Percentiles rank a stretch among this genome's conserved stretches.
Evolutionary conservation across 2,329 filamentous ascomycete genomes (phyloP).

Genomic region (Chaetomium sp.): DNA sequence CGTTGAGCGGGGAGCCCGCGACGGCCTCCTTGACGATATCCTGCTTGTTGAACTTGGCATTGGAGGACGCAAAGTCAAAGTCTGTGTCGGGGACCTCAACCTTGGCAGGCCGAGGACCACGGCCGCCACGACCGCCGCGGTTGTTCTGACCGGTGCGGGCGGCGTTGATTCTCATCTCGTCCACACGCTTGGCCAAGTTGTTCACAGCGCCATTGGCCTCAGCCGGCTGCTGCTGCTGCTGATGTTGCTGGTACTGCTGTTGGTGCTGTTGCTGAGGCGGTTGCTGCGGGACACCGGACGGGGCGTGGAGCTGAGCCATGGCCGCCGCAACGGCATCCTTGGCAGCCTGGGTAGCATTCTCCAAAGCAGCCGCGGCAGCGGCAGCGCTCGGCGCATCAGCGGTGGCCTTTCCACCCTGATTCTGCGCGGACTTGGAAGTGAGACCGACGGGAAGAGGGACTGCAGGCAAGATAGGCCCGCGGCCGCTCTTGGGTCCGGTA

Average conservation of each 20-base stretch:
- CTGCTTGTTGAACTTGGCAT: slow-evolving; percentile 84
- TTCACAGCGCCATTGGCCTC: slow-evolving; percentile 48
- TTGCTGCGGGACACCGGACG: slow-evolving; percentile 26
- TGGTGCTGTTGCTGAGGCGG: slow-evolving; percentile 24
- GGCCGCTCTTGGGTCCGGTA: slow-evolving; percentile 40
- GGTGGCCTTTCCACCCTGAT: slow-evolving; percentile 30
- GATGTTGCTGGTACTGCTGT: too few relatives aligned
- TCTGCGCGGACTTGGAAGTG: slow-evolving; percentile 25
- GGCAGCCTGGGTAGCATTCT: slow-evolving; percentile 67
- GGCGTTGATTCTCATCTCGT: slow-evolving; percentile 67
- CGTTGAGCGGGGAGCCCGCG: slow-evolving; percentile 62
- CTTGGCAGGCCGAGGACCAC: slow-evolving; percentile 51
- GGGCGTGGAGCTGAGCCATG: slow-evolving; percentile 62
- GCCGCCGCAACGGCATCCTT: slow-evolving; percentile 74
- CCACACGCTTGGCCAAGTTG: slow-evolving; percentile 66
- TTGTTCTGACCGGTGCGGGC: slow-evolving; percentile 40
- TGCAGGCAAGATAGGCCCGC: slow-evolving; percentile 54
- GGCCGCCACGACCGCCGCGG: slow-evolving; percentile 39
- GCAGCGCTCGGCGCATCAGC: slow-evolving; percentile 33
- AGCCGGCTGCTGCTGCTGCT: slow-evolving; percentile 19
- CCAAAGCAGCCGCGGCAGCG: slow-evolving; percentile 39
- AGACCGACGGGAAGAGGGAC: slow-evolving; percentile 53
- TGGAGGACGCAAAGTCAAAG: slow-evolving; percentile 82
- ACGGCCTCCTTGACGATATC: slow-evolving; percentile 85
- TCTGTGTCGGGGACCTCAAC: slow-evolving; percentile 86